These are phyloP conservation scores for Aspergillus jensenii DNA, from an alignment of 2,329 filamentous ascomycete genomes.

Conservation along the genomic window DNA sequence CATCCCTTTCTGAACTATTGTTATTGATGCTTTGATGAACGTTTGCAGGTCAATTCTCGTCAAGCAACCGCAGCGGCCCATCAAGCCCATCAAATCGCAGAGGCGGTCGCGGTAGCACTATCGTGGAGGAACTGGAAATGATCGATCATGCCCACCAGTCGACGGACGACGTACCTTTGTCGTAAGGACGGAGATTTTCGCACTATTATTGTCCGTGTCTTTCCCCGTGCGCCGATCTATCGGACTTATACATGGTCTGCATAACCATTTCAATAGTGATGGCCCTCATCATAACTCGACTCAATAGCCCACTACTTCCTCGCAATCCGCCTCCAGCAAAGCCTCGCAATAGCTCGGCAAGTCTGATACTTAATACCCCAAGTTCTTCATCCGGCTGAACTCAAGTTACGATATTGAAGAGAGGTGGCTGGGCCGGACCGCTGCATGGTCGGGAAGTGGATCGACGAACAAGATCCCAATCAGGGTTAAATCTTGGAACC, in stretches of 20 bases:
- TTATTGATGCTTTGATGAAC: neutral
- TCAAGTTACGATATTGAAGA: neutral
- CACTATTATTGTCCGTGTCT: constrained; percentile 13
- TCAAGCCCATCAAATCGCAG: neutral
- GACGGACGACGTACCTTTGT: constrained; percentile 1
- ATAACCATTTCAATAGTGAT: constrained; percentile 12
- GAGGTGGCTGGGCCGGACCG: constrained; percentile 39
- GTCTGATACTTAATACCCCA: neutral
- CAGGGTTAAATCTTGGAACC: constrained; percentile 5
- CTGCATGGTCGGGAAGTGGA: constrained; percentile 39
- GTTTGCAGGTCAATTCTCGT: neutral
- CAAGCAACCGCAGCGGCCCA: neutral
- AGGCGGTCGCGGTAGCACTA: neutral
- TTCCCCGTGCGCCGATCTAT: constrained; percentile 19
- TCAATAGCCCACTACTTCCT: constrained; percentile 4
- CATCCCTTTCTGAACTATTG: neutral
- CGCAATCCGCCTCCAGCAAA: neutral
- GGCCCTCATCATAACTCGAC: neutral
- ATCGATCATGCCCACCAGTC: constrained; percentile 17
- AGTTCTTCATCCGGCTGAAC: neutral
- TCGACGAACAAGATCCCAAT: constrained; percentile 16
- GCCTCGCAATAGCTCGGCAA: neutral
- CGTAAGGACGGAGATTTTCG: constrained; percentile 16
- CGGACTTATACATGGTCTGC: constrained; percentile 10
- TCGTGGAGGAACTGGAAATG: constrained; percentile 16